Conservation (phyloP, 352 stramenopile species). For the Phytophthora constricta region DNA sequence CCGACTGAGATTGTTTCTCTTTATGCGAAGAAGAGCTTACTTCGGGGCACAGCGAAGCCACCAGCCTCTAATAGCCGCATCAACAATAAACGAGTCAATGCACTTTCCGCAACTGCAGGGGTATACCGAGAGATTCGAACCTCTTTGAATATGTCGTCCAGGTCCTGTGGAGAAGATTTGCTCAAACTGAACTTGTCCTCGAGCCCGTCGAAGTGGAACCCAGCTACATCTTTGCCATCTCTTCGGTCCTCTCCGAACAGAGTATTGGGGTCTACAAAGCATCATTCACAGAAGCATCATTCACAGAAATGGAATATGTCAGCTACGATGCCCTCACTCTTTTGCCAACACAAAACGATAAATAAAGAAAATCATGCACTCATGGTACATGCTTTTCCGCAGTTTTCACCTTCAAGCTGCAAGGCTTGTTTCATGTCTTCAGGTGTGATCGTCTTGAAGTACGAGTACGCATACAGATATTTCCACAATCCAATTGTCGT, state of each 20-base stretch:
- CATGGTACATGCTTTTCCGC: not conserved
- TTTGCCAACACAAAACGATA: not conserved
- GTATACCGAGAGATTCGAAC: conserved; percentile 17
- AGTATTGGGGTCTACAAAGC: conserved; percentile 28
- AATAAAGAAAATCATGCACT: not conserved
- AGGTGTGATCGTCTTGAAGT: conserved; percentile 64
- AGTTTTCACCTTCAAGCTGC: conserved; percentile 55
- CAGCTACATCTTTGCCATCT: conserved; percentile 3
- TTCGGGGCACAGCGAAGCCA: conserved; percentile 35
- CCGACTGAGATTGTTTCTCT: conserved; percentile 19
- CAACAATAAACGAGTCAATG: not conserved
- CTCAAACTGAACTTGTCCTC: conserved; percentile 29
- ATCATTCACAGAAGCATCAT: too few relatives aligned
- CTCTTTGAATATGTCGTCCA: conserved; percentile 62
- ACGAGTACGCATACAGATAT: conserved; percentile 64
- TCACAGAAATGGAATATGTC: not conserved
- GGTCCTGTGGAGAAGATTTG: conserved; percentile 17
- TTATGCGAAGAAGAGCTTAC: conserved; percentile 10
- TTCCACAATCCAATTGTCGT: conserved; percentile 76
- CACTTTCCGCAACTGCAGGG: too few relatives aligned
- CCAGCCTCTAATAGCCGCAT: conserved; percentile 40
- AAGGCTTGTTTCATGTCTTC: conserved; percentile 68
- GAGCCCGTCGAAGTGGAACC: conserved; percentile 20
- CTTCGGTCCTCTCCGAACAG: conserved; percentile 24
- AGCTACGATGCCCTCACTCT: too few relatives aligned